Evolutionary conservation across 768 basidiomycete genomes (phyloP).

Genomic region (Paxillus ammoniavirescens): DNA sequence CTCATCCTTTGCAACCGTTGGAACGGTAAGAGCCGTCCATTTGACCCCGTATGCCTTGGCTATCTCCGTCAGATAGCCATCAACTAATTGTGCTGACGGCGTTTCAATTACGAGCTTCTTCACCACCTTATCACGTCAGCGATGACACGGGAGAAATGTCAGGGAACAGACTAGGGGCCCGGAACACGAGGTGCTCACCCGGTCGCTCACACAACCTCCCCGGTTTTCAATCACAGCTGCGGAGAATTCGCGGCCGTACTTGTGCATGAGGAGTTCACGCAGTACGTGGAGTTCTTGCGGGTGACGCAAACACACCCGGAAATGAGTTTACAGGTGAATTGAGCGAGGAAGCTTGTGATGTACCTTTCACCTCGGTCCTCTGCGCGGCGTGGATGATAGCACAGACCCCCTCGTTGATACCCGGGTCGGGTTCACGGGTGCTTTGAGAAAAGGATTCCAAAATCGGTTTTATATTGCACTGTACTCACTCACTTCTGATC

Average conservation of each 20-base stretch:
- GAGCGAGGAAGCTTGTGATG: neutral
- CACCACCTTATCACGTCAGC: constrained; percentile 50
- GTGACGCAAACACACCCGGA: neutral
- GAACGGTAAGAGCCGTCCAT: constrained; percentile 49
- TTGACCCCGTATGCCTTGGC: constrained; percentile 80
- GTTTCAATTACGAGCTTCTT: constrained; percentile 71
- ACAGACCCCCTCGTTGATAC: constrained; percentile 82
- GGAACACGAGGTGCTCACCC: constrained; percentile 48
- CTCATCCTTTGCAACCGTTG: constrained; percentile 29
- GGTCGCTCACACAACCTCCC: constrained; percentile 75
- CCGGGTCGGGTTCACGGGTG: constrained; percentile 82
- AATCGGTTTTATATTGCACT: constrained; percentile 1
- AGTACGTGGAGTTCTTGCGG: constrained; percentile 79
- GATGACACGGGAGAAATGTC: neutral
- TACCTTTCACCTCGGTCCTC: constrained; percentile 87
- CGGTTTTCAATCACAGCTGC: constrained; percentile 83
- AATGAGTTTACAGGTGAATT: constrained; percentile 1
- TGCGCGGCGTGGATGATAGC: constrained; percentile 90
- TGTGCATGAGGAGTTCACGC: constrained; percentile 93
- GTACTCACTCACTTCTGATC: constrained; percentile 71
- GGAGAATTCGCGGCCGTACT: constrained; percentile 91
- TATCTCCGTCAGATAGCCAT: constrained; percentile 88
- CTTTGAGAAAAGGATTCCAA: constrained; percentile 35
- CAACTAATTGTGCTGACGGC: constrained; percentile 73
- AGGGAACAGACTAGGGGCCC: neutral